Conservation (phyloP, 306 rosid species). For the Vigna hirtella region DNA sequence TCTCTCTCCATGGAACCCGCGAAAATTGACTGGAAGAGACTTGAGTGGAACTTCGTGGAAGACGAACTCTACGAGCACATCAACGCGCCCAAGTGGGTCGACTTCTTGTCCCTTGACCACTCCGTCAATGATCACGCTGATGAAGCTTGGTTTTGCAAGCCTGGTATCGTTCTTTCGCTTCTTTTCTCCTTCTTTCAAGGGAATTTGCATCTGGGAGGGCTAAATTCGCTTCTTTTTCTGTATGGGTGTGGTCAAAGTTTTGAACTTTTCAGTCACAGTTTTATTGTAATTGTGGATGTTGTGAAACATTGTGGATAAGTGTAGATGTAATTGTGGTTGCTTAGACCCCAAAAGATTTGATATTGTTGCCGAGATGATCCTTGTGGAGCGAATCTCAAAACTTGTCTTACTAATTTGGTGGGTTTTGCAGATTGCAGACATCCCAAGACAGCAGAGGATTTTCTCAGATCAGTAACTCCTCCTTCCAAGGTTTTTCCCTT, state of each 20-base stretch:
- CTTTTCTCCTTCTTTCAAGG: not conserved
- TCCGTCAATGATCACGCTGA: slow-evolving; percentile 49
- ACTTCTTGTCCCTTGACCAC: slow-evolving; percentile 66
- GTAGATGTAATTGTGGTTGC: not conserved
- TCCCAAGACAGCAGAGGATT: slow-evolving; percentile 84
- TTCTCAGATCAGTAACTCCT: slow-evolving; percentile 72
- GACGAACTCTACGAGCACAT: slow-evolving; percentile 82
- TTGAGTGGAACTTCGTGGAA: slow-evolving; percentile 81
- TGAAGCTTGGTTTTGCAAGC: slow-evolving; percentile 89
- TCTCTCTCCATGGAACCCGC: slow-evolving; percentile 81
- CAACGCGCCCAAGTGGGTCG: slow-evolving; percentile 94
- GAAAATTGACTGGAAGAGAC: slow-evolving; percentile 88
- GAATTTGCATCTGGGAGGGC: not conserved
- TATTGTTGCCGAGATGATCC: not conserved
- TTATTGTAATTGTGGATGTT: not conserved
- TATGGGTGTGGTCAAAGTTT: not conserved
- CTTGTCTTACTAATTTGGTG: slow-evolving; percentile 20
- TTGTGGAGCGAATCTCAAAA: not conserved
- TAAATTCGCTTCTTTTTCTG: slow-evolving; percentile 21
- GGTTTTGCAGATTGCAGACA: slow-evolving; percentile 81
- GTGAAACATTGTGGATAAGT: not conserved
- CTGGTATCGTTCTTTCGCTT: slow-evolving; percentile 51
- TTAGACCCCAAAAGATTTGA: not conserved
- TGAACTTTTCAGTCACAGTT: not conserved
- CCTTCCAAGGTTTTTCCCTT: slow-evolving; percentile 73